Base-by-base conservation (phyloP, 139 green algal species). In the Monoraphidium neglectum region DNA sequence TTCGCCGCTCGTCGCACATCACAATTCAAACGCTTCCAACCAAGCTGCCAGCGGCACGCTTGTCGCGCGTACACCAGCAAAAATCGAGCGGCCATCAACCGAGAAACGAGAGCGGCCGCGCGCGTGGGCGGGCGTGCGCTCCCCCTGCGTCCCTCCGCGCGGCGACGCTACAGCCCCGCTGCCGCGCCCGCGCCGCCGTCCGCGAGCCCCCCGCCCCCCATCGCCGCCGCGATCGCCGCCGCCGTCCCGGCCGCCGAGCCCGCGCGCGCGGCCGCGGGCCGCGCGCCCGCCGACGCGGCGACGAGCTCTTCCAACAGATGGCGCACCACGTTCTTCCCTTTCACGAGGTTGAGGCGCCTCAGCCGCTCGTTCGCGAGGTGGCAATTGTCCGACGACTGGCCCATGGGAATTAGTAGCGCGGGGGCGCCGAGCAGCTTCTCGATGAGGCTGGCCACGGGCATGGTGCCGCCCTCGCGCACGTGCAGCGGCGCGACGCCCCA, bases 281-380 rank as follows among this genome's bases (percentile, higher is more conserved):
- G 43, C 43, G 36, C 51, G 16, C 40, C 35, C 49, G 72, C 72
- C 46, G 57, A 26, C 38, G 72, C 72, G 47, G 72, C 72, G 26
- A 54, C 57, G 26, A 77, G 54, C 40, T 77, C 72, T 28, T 77
- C 72, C 30, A 77, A 21, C 72, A 77, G 43, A n/a, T 77, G 59
- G 2, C 72, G 36, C 56, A 97, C 88, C 61, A 97, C 88, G 71
- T 93, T 91, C 82, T 97, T 97, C 49, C 94, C 92, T 40, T 83
- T 83, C 30, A 97, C 74, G 66, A 98, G 76, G 78, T 98, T 98
- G 32, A 84, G 68, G 13, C 88, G 77, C 51, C 88, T 78, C 28
- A 98, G 90, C 70, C 93, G 88, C 88, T 98, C 94, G 82, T 98
- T 97, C 26, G 92, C 90, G 53, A 98, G 83, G 82, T 98, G 93